phyloP scores from a whole-genome alignment of 306 rosid genomes.

The Leucaena leucocephala region DNA sequence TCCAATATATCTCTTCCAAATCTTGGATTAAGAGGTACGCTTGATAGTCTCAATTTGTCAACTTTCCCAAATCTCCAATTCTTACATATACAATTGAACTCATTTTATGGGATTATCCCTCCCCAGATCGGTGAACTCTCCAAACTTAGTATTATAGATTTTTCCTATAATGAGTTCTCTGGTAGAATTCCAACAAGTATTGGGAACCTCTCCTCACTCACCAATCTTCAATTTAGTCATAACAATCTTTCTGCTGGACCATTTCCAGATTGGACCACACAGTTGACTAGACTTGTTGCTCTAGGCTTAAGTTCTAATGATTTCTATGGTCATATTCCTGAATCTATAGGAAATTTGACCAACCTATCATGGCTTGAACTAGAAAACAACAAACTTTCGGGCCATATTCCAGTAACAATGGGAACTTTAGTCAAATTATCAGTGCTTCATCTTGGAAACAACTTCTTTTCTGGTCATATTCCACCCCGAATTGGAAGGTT shows the following conservation, averaged over 20 bases:
- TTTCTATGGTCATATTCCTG: background rate
- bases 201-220: background rate
- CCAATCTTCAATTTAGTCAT: rapidly evolving
- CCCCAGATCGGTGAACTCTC: too few species aligned
- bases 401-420: too few species aligned
- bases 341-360: background rate
- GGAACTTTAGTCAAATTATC: too few species aligned
- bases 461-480: background rate
- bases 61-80: background rate
- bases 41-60: background rate
- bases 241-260: background rate
- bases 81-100: too few species aligned
- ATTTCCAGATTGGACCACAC: background rate
- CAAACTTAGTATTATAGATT: too few species aligned
- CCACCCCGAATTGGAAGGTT: background rate
- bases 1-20: background rate
- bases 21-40: background rate
- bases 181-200: too few species aligned
- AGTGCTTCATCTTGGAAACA: too few species aligned
- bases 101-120: too few species aligned
- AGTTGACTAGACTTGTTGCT: background rate
- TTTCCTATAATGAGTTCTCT: too few species aligned
- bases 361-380: background rate
- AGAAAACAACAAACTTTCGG: rapidly evolving
- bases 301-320: background rate